These are phyloP conservation scores for Alloascoidea africana DNA, from an alignment of 805 yeast genomes.

Conservation along the genomic window DNA sequence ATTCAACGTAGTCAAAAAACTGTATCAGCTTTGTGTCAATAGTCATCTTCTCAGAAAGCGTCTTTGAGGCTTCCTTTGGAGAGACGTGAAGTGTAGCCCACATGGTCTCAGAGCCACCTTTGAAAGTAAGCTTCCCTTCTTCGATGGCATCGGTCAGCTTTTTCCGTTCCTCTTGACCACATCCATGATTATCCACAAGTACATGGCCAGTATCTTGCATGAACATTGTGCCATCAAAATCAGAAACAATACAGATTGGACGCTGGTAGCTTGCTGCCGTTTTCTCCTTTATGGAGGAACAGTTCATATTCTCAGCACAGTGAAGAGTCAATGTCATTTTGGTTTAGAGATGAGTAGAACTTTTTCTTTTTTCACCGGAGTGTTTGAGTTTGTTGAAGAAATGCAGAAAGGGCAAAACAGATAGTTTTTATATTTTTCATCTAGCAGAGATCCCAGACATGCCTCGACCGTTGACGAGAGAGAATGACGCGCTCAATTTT, in stretches of 20 bases:
- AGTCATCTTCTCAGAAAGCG: slow-evolving; percentile 18
- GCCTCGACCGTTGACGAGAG: too few species aligned
- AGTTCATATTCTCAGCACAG: too few species aligned
- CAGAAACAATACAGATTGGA: slow-evolving; percentile 15
- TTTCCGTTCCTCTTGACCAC: slow-evolving; percentile 22
- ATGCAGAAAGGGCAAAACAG: too few species aligned
- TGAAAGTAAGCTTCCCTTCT: slow-evolving; percentile 19
- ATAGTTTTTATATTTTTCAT: too few species aligned
- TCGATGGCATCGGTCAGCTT: slow-evolving; percentile 22
- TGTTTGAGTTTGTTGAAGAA: too few species aligned
- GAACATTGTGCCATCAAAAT: slow-evolving; percentile 29
- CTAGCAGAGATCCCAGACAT: too few species aligned
- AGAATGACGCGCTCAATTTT: too few species aligned
- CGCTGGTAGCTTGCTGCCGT: too few species aligned
- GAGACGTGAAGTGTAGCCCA: slow-evolving; percentile 27
- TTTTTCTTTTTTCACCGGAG: too few species aligned
- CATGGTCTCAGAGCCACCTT: slow-evolving; percentile 26
- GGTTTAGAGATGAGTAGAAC: too few species aligned
- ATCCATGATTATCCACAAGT: slow-evolving; percentile 25
- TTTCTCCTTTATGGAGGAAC: too few species aligned
- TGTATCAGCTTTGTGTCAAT: slow-evolving; percentile 23
- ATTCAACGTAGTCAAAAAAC: slow-evolving; percentile 21
- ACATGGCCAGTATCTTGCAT: slow-evolving; percentile 28
- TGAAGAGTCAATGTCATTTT: too few species aligned
- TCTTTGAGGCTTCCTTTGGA: slow-evolving; percentile 20